These are phyloP conservation scores for Ilex aquifolium DNA, from an alignment of 257 asterid species.

Conservation along the genomic window DNA sequence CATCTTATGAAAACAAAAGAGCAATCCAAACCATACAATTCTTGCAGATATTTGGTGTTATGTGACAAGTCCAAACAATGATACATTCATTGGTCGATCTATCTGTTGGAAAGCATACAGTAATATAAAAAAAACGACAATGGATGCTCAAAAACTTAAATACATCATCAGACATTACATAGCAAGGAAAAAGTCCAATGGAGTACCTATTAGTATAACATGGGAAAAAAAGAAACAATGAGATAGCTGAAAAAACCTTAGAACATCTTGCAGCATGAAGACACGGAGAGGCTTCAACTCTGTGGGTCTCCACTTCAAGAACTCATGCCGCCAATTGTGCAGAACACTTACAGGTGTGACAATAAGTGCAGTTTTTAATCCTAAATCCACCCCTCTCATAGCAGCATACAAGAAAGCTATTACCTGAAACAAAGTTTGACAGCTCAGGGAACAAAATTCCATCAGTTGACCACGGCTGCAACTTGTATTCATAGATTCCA, in stretches of 20 bases:
- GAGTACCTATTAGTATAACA: too few species aligned
- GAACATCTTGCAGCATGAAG: slow-evolving; percentile 92
- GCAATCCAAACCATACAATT: too few species aligned
- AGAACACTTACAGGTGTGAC: slow-evolving; percentile 94
- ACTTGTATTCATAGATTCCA: neutral
- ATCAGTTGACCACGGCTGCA: neutral
- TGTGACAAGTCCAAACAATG: too few species aligned
- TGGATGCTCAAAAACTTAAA: neutral
- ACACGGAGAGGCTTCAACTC: slow-evolving; percentile 87
- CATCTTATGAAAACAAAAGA: too few species aligned
- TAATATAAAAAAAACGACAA: neutral
- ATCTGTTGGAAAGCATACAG: too few species aligned
- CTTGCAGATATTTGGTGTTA: too few species aligned
- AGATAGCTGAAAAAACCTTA: slow-evolving; percentile 44
- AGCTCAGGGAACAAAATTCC: slow-evolving; percentile 12
- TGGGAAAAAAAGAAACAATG: neutral
- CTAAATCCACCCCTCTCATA: slow-evolving; percentile 80
- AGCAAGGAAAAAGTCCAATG: too few species aligned
- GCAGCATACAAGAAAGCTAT: slow-evolving; percentile 89
- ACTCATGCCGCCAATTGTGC: slow-evolving; percentile 94
- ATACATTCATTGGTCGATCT: too few species aligned
- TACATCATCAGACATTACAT: neutral
- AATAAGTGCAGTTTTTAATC: slow-evolving; percentile 80
- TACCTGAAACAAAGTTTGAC: slow-evolving; percentile 44
- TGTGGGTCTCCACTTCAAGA: slow-evolving; percentile 85